phyloP scores from a whole-genome alignment of 352 stramenopile genomes.

The Phytophthora chlamydospora region DNA sequence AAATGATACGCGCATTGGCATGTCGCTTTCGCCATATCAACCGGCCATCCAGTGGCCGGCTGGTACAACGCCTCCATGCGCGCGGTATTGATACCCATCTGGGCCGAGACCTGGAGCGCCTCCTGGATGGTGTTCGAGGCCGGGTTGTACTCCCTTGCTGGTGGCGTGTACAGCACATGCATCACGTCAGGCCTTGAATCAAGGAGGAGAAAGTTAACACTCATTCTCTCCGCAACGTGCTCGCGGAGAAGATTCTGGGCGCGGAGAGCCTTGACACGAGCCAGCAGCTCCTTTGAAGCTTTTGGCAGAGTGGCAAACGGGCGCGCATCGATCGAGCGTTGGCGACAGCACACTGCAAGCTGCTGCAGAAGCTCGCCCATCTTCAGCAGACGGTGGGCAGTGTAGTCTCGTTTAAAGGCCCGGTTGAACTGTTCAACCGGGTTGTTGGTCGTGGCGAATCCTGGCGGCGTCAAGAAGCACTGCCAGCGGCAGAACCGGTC shows the following conservation, averaged over 20 bases:
- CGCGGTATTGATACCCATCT: neutral
- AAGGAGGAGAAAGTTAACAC: neutral
- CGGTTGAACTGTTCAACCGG: slow-evolving; percentile 30
- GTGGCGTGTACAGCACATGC: neutral
- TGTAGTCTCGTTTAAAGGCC: slow-evolving; percentile 31
- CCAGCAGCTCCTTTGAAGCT: slow-evolving; percentile 7
- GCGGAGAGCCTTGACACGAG: neutral
- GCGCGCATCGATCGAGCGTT: neutral
- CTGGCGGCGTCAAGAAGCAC: slow-evolving; percentile 8
- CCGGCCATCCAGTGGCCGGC: neutral
- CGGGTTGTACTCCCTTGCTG: neutral
- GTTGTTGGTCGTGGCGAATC: slow-evolving; percentile 31
- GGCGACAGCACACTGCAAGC: neutral
- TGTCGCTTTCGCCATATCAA: neutral
- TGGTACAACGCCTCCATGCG: neutral
- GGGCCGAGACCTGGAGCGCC: neutral
- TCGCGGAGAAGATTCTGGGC: neutral
- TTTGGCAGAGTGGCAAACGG: neutral
- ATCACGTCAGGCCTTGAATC: neutral
- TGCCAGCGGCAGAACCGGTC: slow-evolving; percentile 19
- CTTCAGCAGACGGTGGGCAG: slow-evolving; percentile 5
- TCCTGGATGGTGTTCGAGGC: neutral
- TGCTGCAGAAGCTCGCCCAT: slow-evolving; percentile 2
- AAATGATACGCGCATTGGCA: slow-evolving; percentile 6
- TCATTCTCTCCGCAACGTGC: neutral